These are phyloP conservation scores for Aspergillus luchuensis DNA, from an alignment of 2,329 filamentous ascomycete species.

Conservation along the genomic window DNA sequence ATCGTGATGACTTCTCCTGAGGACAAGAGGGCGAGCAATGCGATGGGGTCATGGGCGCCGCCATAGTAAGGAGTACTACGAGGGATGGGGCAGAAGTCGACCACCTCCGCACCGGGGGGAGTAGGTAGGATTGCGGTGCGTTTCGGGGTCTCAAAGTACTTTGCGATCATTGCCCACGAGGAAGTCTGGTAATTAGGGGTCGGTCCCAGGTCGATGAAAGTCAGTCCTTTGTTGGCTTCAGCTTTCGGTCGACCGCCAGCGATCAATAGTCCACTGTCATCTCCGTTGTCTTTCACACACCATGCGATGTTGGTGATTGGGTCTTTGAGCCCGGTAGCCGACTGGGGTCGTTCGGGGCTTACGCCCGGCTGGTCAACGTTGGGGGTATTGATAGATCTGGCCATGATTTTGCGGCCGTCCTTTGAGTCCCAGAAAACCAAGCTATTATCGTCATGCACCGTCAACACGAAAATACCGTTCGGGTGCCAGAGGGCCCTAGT, in stretches of 20 bases:
- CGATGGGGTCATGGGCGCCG: conserved; percentile 87
- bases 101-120: conserved; percentile 73
- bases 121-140: conserved; percentile 70
- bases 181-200: conserved; percentile 92
- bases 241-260: conserved; percentile 75
- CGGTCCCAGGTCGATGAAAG: conserved; percentile 83
- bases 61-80: conserved; percentile 80
- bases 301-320: conserved; percentile 79
- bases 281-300: conserved; percentile 92
- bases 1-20: conserved; percentile 88
- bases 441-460: conserved; percentile 85
- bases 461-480: conserved; percentile 84
- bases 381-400: conserved; percentile 74
- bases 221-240: conserved; percentile 72
- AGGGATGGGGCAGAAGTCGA: conserved; percentile 81
- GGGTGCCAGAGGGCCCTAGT: conserved; percentile 93
- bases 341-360: conserved; percentile 44
- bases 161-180: conserved; percentile 78
- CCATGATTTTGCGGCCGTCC: conserved; percentile 80
- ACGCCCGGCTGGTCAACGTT: conserved; percentile 69
- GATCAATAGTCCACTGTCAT: conserved; percentile 86
- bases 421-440: conserved; percentile 93
- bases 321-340: conserved; percentile 62
- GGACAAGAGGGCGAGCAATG: conserved; percentile 73
- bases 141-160: conserved; percentile 77